phyloP scores from a whole-genome alignment of 169 alveolate species.

The Plasmodium yoelii region DNA sequence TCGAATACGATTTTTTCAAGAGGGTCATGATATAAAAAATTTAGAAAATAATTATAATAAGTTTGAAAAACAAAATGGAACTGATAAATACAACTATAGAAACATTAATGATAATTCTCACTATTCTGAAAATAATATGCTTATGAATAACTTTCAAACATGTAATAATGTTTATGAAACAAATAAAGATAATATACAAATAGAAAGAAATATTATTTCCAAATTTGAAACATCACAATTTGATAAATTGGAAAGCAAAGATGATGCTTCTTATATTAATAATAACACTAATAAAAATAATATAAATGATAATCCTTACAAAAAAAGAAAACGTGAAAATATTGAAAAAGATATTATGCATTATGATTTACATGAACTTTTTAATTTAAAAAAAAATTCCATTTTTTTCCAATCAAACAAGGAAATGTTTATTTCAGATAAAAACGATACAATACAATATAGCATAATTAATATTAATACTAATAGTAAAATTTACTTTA shows the following conservation, averaged over 20 bases:
- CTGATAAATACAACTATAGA: no score
- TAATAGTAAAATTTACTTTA: conserved; percentile 67
- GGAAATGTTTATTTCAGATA: conserved; percentile 30
- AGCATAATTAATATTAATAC: conserved; percentile 20
- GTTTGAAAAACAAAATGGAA: no score
- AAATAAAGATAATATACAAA: conserved; percentile 2
- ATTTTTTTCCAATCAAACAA: conserved; percentile 33
- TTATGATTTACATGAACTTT: conserved; percentile 51
- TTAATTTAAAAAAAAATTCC: conserved; percentile 43
- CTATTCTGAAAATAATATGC: no score
- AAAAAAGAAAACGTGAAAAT: conserved; percentile 37
- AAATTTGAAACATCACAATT: not conserved
- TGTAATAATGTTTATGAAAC: not conserved
- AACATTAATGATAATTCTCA: no score
- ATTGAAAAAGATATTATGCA: conserved; percentile 43
- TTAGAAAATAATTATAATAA: no score
- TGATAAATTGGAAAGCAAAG: not conserved
- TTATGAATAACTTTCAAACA: not conserved
- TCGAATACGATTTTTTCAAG: no score
- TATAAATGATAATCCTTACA: conserved; percentile 4
- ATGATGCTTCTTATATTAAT: conserved; percentile 14
- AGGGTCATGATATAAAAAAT: no score
- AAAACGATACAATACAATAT: conserved; percentile 5
- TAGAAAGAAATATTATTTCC: conserved; percentile 10
- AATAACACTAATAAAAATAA: conserved; percentile 10